Evolutionary conservation across 73 alveolate genomes (phyloP).

Genomic region (Tetrahymena elliotti): DNA sequence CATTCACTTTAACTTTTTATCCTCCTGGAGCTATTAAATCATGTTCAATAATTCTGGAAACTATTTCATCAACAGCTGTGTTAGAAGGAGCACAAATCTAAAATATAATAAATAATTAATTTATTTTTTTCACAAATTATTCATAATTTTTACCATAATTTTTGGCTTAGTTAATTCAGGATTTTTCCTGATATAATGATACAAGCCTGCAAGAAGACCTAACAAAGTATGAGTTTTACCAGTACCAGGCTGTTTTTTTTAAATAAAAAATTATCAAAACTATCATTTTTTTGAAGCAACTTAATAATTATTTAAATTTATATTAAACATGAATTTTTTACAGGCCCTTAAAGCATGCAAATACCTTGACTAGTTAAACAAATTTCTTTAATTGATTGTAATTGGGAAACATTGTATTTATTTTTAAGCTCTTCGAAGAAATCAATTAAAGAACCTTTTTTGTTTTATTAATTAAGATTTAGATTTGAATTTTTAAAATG

Average conservation of each 20-base stretch:
- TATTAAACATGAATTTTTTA: not conserved
- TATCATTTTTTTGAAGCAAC: not conserved
- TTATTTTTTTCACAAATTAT: not conserved
- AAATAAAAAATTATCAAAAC: too few species aligned
- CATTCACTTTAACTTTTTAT: not conserved
- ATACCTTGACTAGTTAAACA: constrained; percentile 12
- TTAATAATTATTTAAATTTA: too few species aligned
- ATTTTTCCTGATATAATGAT: constrained; percentile 7
- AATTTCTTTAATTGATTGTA: constrained; percentile 19
- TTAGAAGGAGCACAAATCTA: constrained; percentile 72
- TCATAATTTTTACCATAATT: constrained; percentile 1
- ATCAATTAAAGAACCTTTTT: not conserved
- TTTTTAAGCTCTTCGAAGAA: not conserved
- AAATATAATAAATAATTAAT: not conserved
- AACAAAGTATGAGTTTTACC: constrained; percentile 35
- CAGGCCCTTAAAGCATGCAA: constrained; percentile 34
- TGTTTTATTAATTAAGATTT: not conserved
- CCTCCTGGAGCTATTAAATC: constrained; percentile 46
- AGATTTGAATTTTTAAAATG: not conserved
- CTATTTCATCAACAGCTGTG: constrained; percentile 78
- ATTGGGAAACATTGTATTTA: not conserved
- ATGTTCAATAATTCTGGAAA: constrained; percentile 36
- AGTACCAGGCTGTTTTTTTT: constrained; percentile 30
- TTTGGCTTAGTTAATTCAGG: constrained; percentile 1
- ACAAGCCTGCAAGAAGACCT: constrained; percentile 19